These are phyloP conservation scores for Fraxinus americana DNA, from an alignment of 257 asterid genomes.

Conservation along the genomic window DNA sequence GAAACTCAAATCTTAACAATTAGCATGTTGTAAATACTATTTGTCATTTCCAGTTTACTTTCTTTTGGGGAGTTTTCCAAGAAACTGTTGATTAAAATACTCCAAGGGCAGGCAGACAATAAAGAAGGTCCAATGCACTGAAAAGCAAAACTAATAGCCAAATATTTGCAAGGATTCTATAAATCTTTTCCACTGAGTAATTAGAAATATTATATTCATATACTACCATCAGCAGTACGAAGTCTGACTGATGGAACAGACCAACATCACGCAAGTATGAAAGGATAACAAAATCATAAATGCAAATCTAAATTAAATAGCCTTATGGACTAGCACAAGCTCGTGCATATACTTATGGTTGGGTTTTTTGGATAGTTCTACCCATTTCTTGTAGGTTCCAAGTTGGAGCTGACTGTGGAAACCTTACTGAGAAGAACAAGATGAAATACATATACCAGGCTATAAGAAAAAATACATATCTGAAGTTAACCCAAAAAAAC, in stretches of 20 bases:
- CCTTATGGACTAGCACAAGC: not conserved
- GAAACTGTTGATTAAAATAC: not conserved
- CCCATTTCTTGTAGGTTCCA: not conserved
- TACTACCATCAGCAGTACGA: not conserved
- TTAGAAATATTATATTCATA: not conserved
- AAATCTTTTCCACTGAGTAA: not conserved
- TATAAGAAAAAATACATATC: not conserved
- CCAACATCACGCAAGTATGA: conserved; percentile 11
- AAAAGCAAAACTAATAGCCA: conserved; percentile 6
- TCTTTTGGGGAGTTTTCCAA: not conserved
- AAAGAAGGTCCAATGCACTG: conserved; percentile 1
- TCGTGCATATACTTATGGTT: not conserved
- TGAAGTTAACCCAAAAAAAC: not conserved
- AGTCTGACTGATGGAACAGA: not conserved
- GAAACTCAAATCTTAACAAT: no score
- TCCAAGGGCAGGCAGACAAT: not conserved
- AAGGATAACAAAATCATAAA: conserved; percentile 9
- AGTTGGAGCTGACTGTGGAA: not conserved
- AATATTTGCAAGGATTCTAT: not conserved
- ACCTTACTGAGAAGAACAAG: not conserved
- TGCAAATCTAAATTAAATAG: not conserved
- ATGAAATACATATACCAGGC: not conserved
- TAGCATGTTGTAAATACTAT: no score
- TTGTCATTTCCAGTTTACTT: not conserved
- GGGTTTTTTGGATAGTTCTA: not conserved